These are phyloP conservation scores for Solanum sparsipilum DNA, from an alignment of 257 asterid genomes.

Conservation along the genomic window DNA sequence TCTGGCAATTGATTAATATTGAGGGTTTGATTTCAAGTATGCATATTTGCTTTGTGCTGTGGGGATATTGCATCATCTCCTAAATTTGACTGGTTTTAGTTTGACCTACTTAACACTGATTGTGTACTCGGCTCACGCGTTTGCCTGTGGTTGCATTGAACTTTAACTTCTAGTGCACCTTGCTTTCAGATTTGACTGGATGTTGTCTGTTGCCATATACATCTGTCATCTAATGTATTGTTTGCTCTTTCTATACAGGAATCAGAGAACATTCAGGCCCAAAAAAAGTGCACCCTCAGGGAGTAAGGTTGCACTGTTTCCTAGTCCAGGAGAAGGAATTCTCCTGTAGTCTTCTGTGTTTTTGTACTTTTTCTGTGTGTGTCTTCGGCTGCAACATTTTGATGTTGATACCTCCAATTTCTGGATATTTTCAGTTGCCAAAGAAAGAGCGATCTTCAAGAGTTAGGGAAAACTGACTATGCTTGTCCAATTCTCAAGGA, in stretches of 20 bases:
- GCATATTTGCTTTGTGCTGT: not conserved
- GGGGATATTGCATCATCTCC: not conserved
- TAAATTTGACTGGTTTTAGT: not conserved
- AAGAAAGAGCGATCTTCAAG: not conserved
- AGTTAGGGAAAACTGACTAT: not conserved
- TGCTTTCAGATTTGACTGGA: not conserved
- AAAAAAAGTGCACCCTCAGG: slow-evolving; percentile 95
- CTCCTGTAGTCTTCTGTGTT: not conserved
- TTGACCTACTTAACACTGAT: not conserved
- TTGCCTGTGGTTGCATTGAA: not conserved
- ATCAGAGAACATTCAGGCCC: slow-evolving; percentile 91
- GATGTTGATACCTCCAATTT: not conserved
- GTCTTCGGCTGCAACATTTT: not conserved
- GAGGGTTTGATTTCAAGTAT: not conserved
- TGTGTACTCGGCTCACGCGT: not conserved
- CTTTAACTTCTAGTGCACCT: not conserved
- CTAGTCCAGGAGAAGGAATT: not conserved
- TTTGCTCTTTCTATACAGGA: slow-evolving; percentile 40
- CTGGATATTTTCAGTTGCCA: not conserved
- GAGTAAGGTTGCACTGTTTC: slow-evolving; percentile 54
- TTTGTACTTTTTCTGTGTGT: not conserved
- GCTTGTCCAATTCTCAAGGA: not conserved
- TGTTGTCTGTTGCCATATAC: not conserved
- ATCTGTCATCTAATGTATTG: not conserved
- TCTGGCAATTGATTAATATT: not conserved